Percentiles rank a stretch among this genome's conserved stretches.
Conservation (phyloP, 257 asterid species). For the Nicotiana paniculata region DNA sequence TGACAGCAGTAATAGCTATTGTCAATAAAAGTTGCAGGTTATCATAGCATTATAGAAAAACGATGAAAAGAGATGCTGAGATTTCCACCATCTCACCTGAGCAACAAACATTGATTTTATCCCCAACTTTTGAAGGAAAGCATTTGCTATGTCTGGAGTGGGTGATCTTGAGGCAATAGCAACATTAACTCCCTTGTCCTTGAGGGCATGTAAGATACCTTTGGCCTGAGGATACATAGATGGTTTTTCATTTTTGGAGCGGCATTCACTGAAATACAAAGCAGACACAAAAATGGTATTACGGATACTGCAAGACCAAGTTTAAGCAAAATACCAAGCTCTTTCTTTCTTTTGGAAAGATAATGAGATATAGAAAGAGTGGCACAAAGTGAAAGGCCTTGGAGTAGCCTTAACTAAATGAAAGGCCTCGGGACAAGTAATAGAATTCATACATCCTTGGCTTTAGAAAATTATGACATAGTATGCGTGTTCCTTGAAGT, state of each 20-base stretch:
- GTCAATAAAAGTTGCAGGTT: neutral
- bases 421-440: neutral
- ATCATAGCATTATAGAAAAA: neutral
- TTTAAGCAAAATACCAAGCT: constrained; percentile 6
- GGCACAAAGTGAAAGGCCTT: neutral
- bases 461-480: neutral
- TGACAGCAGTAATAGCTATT: neutral
- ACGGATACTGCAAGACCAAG: neutral
- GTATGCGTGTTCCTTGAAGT: neutral
- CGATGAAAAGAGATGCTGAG: neutral
- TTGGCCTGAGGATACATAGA: constrained; percentile 32
- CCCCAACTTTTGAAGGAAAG: constrained; percentile 68
- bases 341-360: neutral
- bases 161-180: constrained; percentile 50
- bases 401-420: neutral
- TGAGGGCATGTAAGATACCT: constrained; percentile 35
- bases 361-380: neutral
- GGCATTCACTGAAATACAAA: constrained; percentile 53
- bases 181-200: constrained; percentile 31
- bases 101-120: constrained; percentile 75
- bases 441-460: neutral
- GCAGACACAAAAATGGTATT: neutral
- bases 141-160: constrained; percentile 71
- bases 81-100: constrained; percentile 40
- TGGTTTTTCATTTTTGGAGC: constrained; percentile 36